Evolutionary conservation across 176 grass and related monocot species (phyloP).

Genomic region (Carex kokanica): DNA sequence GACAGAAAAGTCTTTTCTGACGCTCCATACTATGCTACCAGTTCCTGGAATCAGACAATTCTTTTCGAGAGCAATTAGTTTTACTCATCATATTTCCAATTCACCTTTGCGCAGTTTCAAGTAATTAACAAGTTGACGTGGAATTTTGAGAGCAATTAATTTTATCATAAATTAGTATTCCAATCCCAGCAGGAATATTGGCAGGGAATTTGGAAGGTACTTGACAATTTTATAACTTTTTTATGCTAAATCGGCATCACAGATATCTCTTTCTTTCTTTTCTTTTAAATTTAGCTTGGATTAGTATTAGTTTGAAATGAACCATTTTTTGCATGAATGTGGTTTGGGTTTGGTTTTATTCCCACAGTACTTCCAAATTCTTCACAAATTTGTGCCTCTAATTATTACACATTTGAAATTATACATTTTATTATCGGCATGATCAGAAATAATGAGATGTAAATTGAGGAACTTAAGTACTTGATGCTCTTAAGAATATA

Average conservation of each 20-base stretch:
- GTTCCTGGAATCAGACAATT: conserved; percentile 22
- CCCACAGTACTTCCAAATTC: too few relatives aligned
- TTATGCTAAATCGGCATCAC: neutral
- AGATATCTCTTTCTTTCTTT: neutral
- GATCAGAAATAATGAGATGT: too few relatives aligned
- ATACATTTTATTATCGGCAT: too few relatives aligned
- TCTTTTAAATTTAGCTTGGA: neutral
- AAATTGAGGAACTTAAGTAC: too few relatives aligned
- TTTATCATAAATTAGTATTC: neutral
- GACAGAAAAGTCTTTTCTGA: conserved; percentile 11
- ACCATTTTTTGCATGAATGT: neutral
- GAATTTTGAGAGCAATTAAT: neutral
- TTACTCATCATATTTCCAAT: neutral
- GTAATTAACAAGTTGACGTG: neutral
- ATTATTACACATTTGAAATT: too few relatives aligned
- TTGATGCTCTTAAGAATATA: too few relatives aligned
- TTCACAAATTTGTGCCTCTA: too few relatives aligned
- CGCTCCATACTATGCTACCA: neutral
- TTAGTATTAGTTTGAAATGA: neutral
- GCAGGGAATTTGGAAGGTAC: neutral
- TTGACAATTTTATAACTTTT: neutral
- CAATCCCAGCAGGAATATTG: neutral
- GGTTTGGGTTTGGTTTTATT: too few relatives aligned
- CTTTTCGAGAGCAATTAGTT: neutral
- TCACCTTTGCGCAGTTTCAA: neutral